Evolutionary conservation across 345 rosid species (phyloP).

Genomic region (Kernera saxatilis): DNA sequence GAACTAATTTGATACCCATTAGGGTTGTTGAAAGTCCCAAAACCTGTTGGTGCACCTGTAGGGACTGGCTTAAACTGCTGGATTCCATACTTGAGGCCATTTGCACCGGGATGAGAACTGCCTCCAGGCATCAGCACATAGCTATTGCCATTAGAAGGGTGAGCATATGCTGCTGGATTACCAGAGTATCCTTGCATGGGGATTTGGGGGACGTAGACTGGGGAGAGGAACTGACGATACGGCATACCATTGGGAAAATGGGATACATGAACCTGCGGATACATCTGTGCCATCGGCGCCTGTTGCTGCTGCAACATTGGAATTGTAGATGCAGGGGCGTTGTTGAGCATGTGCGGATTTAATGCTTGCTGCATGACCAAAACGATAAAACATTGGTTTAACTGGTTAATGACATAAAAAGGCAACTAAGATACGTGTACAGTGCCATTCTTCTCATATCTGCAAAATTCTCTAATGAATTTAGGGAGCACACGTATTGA

Average conservation of each 20-base stretch:
- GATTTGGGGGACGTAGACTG: slow-evolving; percentile 81
- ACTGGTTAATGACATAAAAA: not conserved
- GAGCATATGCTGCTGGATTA: slow-evolving; percentile 65
- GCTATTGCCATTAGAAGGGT: slow-evolving; percentile 78
- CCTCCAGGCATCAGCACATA: slow-evolving; percentile 90
- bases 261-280: slow-evolving; percentile 84
- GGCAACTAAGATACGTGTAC: not conserved
- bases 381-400: not conserved
- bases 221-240: slow-evolving; percentile 76
- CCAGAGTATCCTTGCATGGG: slow-evolving; percentile 85
- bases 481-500: not conserved
- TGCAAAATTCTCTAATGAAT: not conserved
- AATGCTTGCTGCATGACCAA: slow-evolving; percentile 38
- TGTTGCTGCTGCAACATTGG: slow-evolving; percentile 69
- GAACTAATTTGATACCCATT: slow-evolving; percentile 61
- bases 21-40: slow-evolving; percentile 11
- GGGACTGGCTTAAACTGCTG: slow-evolving; percentile 84
- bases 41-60: slow-evolving; percentile 42
- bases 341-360: slow-evolving; percentile 37
- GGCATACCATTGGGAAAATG: slow-evolving; percentile 81
- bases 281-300: slow-evolving; percentile 69
- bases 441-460: not conserved
- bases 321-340: slow-evolving; percentile 51
- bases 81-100: slow-evolving; percentile 80
- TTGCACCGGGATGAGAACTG: slow-evolving; percentile 58